Evolutionary conservation across 805 yeast genomes (phyloP).

Genomic region (Candida hispaniensis): DNA sequence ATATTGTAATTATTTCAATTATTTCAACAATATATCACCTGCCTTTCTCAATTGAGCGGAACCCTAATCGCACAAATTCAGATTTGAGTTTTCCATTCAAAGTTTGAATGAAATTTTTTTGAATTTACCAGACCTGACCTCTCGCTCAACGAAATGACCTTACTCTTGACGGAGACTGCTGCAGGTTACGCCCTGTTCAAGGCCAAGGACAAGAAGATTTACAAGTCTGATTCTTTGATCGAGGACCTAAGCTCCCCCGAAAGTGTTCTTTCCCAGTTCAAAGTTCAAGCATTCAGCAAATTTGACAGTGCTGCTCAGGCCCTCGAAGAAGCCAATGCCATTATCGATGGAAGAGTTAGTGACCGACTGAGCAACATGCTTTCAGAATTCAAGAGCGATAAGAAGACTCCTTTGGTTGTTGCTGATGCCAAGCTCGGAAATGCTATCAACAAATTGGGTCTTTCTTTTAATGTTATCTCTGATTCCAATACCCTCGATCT

Average conservation of each 20-base stretch:
- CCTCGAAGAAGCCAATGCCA: slow-evolving; percentile 84
- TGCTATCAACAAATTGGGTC: slow-evolving; percentile 77
- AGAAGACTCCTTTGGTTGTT: slow-evolving; percentile 76
- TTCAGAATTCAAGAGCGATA: slow-evolving; percentile 31
- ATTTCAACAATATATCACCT: no score
- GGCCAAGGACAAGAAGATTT: slow-evolving; percentile 94
- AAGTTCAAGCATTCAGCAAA: slow-evolving; percentile 91
- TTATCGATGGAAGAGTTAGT: slow-evolving; percentile 89
- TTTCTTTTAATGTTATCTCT: slow-evolving; percentile 77
- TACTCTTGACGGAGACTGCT: slow-evolving; percentile 86
- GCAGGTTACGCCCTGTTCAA: slow-evolving; percentile 98
- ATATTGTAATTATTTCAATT: no score
- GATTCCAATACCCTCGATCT: slow-evolving; percentile 93
- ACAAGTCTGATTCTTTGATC: slow-evolving; percentile 66
- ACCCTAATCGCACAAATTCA: no score
- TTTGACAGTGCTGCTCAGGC: slow-evolving; percentile 93
- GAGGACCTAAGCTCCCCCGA: slow-evolving; percentile 73
- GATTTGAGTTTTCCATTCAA: no score
- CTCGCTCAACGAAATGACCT: slow-evolving; percentile 30
- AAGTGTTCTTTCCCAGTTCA: slow-evolving; percentile 80
- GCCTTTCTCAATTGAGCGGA: no score
- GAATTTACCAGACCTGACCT: no score
- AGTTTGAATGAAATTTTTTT: no score
- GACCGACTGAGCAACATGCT: slow-evolving; percentile 68
- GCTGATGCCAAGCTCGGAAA: slow-evolving; percentile 94